Evolutionary conservation across 306 rosid genomes (phyloP), one percentile per base, ranked within the genome.

Genomic region (Spatholobus suberectus): DNA sequence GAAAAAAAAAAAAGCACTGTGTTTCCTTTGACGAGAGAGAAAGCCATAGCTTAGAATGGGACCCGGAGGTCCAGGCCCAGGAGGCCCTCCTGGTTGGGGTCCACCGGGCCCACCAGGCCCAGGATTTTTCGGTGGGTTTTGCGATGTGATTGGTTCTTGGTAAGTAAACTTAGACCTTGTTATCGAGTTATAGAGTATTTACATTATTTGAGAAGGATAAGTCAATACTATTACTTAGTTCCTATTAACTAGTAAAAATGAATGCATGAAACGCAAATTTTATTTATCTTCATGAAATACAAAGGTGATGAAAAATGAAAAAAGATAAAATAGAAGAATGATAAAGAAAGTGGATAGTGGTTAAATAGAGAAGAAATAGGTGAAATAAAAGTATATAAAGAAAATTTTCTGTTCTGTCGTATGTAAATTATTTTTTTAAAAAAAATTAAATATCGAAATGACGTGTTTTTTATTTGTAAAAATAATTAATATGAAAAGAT

Each of bases 61-160:
- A 4, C 89, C 91, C 0, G 88, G 85, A 0, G 92, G 92, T 1
- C 86, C 86, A 26, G 84, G 43, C 46, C 85, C 11, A 0, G 68
- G 68, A 8, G 84, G 86, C 44, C 85, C 87, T 0, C 87, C 90
- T 0, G 90, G 87, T 20, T 79, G 88, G 87, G 90, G 77, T 1
- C 85, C 89, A 5, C 86, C 85, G 0, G 88, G 87, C 11, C 87
- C 85, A 3, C 70, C 49, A 21, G 66, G 67, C 75, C 83, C 74
- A 0, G 84, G 84, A 8, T 26, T 86, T 46, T 89, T 85, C 23
- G 84, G 90, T 38, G 94, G 90, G 18, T 46, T 85, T 79, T 87
- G 84, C 59, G 84, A 88, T 52, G 1, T 40, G 13, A 67, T 88
- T 47, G 78, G 77, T 70, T 71, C 94, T 46, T 90, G 94, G 94